Conservation (phyloP, 805 yeast species). For the Candida dajiaensis region DNA sequence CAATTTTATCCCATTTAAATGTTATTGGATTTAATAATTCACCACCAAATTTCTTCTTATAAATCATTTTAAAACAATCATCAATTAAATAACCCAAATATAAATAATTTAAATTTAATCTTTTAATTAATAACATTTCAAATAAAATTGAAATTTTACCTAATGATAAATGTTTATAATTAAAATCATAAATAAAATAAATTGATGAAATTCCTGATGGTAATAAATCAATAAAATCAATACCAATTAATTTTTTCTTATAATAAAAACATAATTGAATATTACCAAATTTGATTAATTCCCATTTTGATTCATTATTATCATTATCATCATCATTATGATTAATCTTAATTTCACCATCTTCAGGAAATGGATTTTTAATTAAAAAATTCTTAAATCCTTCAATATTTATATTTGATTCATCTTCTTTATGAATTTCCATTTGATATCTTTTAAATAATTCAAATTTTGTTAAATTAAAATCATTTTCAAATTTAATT, state of each 20-base stretch:
- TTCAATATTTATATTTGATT: constrained; percentile 34
- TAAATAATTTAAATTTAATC: constrained; percentile 44
- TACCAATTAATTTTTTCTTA: constrained; percentile 58
- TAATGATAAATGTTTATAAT: constrained; percentile 39
- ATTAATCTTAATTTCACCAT: constrained; percentile 5
- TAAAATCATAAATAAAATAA: constrained; percentile 87
- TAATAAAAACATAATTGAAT: constrained; percentile 74
- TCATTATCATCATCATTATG: too few species aligned
- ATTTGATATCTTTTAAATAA: constrained; percentile 66
- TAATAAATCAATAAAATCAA: constrained; percentile 71
- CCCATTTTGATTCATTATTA: too few species aligned
- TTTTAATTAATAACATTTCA: constrained; percentile 52
- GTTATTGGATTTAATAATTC: constrained; percentile 52
- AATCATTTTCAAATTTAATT: constrained; percentile 47
- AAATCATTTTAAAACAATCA: constrained; percentile 77
- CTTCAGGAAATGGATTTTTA: constrained; percentile 48
- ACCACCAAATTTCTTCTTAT: constrained; percentile 76
- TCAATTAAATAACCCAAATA: constrained; percentile 78
- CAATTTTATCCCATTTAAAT: constrained; percentile 4
- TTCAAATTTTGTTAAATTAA: constrained; percentile 44
- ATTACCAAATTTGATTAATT: constrained; percentile 41
- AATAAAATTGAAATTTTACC: constrained; percentile 76
- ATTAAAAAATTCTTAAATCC: constrained; percentile 68
- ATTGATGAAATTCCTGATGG: constrained; percentile 78
- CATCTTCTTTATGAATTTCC: constrained; percentile 62